Evolutionary conservation across 129 eudicot genomes (phyloP), one percentile per base, ranked within the genome.

Genomic region (Arctium lappa): DNA sequence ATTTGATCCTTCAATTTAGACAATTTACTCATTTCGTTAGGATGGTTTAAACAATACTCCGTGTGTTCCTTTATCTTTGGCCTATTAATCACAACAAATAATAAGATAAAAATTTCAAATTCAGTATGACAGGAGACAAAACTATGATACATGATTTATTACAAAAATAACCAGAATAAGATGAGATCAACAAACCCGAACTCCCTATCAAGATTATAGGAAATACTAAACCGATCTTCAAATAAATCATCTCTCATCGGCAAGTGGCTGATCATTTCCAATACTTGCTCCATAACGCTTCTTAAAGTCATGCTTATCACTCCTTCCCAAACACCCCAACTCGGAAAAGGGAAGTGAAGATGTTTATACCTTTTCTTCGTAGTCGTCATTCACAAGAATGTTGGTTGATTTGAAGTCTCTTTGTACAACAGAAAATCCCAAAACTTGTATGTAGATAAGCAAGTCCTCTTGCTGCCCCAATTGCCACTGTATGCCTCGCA

Each of bases 11-110:
- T 95, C 87, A 95, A 83, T 85, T 95, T 95, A 72, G 97, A 88
- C 76, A 95, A 91, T 92, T 92, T 95, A 50, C 94, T 95, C 89
- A 95, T 95, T 86, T 95, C 98, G 38, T 95, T 97, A 15, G 98
- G 97, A 76, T 95, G 98, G 78, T 75, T 92, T 91, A 95, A 88
- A 74, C 98, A 95, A 60, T 95, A 95, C 31, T 95, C 94, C 98
- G 92, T 95, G 79, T 95, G 98, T 73, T 95, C 98, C 85, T 95
- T 95, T 69, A 95, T 92, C 88, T 81, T 92, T 73, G 98, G 98
- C 79, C 98, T 95, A 72, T 36, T 65, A 72, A 34, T 74, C 44
- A 78, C 78, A 76, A 22, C 71, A 56, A 69, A 76, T 15, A 37
- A 53, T 34, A 80, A 74, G 42, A 44, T 16, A 53, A 56, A 66